Base-by-base conservation (phyloP, 176 grass and related monocot genomes). In the Oropetium thomaeum region DNA sequence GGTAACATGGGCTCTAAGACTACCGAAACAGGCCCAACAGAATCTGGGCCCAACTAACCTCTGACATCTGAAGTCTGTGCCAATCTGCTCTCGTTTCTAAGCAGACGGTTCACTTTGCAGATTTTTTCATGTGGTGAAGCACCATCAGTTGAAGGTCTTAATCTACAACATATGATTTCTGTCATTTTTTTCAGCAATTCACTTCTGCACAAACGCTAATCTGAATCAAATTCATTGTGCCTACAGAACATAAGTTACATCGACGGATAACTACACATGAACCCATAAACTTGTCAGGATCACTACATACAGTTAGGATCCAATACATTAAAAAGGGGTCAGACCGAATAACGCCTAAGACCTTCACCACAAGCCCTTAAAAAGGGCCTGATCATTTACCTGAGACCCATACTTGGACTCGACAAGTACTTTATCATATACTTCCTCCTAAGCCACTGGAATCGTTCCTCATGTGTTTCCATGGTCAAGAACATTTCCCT, bases 381-480 rank as follows among this genome's bases (percentile, higher is more conserved):
- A 52, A 40, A 5, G 38, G 4, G 5, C 16, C 23, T 38, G 3
- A 59, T 48, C 60, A 85, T 33, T 33, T 51, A 61, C 7, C 54
- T 62, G 10, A 47, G 4, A 6, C 41, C 81, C 41, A 76, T 52
- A 53, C 10, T 79, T 80, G 39, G 70, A 57, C 26, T 51, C 31
- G 31, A 76, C 32, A 76, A 25, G 48, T 77, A 77, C 59, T 77
- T 77, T 32, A 25, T 31, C 11, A 65, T 77, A 35, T 86, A 81
- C 43, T 81, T 86, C 54, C 83, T 86, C 51, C 77, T 52, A 81
- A 86, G 83, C 83, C 83, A 86, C 16, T 81, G 70, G 47, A 86
- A 71, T 12, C 83, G 70, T 60, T 80, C 77, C 43, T 75, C 43
- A 1, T 51, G 31, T 9, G 77, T 80, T 62, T 59, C 62, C 77